Percentiles rank a stretch among this genome's conserved stretches.
phyloP scores from a whole-genome alignment of 75 land plant species.

The Adiantum capillusveneris region DNA sequence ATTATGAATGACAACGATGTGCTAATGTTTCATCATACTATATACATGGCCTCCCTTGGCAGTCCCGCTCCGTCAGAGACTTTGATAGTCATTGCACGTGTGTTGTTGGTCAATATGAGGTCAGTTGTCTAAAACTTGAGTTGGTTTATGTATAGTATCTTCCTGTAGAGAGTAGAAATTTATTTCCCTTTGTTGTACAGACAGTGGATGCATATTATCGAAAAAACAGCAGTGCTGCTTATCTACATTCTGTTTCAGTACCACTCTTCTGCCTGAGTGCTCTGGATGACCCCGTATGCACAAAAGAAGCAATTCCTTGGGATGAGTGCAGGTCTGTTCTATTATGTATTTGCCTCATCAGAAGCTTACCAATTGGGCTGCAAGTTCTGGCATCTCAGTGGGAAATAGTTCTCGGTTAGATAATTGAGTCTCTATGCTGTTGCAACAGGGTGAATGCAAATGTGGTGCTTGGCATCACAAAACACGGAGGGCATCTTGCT shows the following conservation, averaged over 20 bases:
- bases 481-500: constrained; percentile 93
- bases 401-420: too few relatives aligned
- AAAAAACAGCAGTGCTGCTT: constrained; percentile 65
- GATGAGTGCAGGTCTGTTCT: constrained; percentile 82
- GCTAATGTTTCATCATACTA: too few relatives aligned
- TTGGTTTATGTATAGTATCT: not conserved
- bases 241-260: constrained; percentile 56
- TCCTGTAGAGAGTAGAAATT: not conserved
- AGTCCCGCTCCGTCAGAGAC: constrained; percentile 81
- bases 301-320: constrained; percentile 96
- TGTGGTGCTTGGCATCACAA: constrained; percentile 65
- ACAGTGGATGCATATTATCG: constrained; percentile 97
- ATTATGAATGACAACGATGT: too few relatives aligned
- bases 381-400: too few relatives aligned
- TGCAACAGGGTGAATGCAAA: constrained; percentile 70
- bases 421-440: not conserved
- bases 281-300: constrained; percentile 95
- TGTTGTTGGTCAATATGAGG: constrained; percentile 80
- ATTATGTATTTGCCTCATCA: not conserved
- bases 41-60: not conserved
- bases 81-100: constrained; percentile 81
- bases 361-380: too few relatives aligned
- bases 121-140: constrained; percentile 9
- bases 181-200: constrained; percentile 28
- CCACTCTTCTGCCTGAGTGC: constrained; percentile 88